Evolutionary conservation across 2,329 filamentous ascomycete genomes (phyloP), one percentile per base, ranked within the genome.

Genomic region (Aspergillus pseudoviridinutans): DNA sequence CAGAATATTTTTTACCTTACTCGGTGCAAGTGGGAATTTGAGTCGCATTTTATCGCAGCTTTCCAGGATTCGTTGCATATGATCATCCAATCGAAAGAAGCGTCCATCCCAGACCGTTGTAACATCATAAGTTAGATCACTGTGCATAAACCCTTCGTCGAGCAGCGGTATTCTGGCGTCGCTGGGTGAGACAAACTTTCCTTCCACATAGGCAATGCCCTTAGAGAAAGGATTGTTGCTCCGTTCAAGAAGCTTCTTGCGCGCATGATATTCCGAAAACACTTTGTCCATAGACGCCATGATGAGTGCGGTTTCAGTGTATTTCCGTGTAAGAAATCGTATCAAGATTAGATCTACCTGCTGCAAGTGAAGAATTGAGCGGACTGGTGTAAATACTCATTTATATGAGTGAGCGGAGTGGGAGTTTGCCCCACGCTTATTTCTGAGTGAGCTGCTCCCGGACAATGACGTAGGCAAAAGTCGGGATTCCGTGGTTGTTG

Each of bases 81-180:
- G 80, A 55, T 82, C 78, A 42, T 81, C 77, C 0, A 82, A 75
- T 0, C 80, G 79, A 67, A 82, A 82, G 64, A 79, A 80, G 3
- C 76, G 77, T 0, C 79, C 78, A 50, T 82, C 78, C 80, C 80
- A 82, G 24, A 82, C 77, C 0, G 78, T 65, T 0, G 78, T 78
- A 0, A 82, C 80, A 53, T 82, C 80, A 64, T 82, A 82, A 0
- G 80, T 82, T 1, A 82, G 63, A 51, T 82, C 80, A 66, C 79
- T 76, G 73, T 29, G 28, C 28, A 29, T 12, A 9, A 29, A 29
- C 4, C 28, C 28, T 29, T 29, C 28, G 28, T 29, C 28, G 2
- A 29, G 28, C 3, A 29, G 28, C 28, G 28, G 10, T 29, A 29
- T 29, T 29, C 28, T 29, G 1, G 80, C 80, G 49, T 80, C 66